Conservation (phyloP, 2,329 filamentous ascomycete genomes). For the Aureobasidium mangrovei region DNA sequence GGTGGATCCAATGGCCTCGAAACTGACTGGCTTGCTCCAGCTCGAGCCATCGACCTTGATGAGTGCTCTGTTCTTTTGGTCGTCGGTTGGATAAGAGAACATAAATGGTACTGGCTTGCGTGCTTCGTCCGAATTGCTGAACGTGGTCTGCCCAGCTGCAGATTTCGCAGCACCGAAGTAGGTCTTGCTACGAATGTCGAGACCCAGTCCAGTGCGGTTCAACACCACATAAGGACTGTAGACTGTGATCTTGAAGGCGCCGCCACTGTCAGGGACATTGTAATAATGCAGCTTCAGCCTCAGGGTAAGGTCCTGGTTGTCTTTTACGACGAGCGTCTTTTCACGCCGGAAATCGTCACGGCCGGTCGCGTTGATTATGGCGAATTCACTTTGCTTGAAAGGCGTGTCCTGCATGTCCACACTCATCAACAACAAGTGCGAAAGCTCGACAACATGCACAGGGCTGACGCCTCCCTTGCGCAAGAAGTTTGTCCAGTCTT, state of each 20-base stretch:
- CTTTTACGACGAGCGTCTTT: constrained; percentile 68
- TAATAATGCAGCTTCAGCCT: constrained; percentile 85
- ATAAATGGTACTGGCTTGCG: constrained; percentile 83
- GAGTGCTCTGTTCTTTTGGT: constrained; percentile 82
- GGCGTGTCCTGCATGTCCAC: constrained; percentile 94
- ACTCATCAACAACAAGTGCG: constrained; percentile 83
- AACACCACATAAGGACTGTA: constrained; percentile 92
- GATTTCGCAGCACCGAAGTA: constrained; percentile 75
- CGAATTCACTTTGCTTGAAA: constrained; percentile 91
- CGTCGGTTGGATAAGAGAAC: constrained; percentile 86
- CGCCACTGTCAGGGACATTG: constrained; percentile 80
- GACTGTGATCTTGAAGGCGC: constrained; percentile 90
- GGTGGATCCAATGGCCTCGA: constrained; percentile 91
- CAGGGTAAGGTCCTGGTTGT: constrained; percentile 69
- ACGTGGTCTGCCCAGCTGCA: constrained; percentile 70
- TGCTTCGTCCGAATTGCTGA: constrained; percentile 47
- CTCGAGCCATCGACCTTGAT: constrained; percentile 81
- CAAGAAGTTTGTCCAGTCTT: constrained; percentile 97
- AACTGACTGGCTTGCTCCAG: constrained; percentile 97
- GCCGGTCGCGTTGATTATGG: constrained; percentile 86
- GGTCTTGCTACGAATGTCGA: constrained; percentile 81
- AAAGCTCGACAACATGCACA: constrained; percentile 92
- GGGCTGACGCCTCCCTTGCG: constrained; percentile 94
- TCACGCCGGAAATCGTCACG: constrained; percentile 86
- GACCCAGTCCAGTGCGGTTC: constrained; percentile 86